A percentile compares a stretch with the other conserved stretches of the same genome.
Conservation (phyloP, 2,329 filamentous ascomycete genomes). For the Colletotrichum cuscutae region DNA sequence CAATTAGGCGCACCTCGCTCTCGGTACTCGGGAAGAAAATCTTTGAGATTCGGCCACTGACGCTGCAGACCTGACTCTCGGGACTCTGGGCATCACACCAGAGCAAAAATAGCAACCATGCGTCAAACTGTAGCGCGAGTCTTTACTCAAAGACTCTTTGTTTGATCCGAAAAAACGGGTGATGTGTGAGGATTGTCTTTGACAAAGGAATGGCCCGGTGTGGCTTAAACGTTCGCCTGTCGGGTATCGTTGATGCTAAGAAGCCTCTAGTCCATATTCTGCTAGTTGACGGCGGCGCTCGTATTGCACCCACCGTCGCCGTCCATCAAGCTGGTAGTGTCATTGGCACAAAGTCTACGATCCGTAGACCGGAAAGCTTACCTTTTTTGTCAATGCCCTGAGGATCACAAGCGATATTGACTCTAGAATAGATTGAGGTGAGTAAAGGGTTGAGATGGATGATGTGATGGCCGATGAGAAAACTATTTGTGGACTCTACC, state of each 20-base stretch:
- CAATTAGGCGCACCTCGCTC: not conserved
- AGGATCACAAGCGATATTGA: not conserved
- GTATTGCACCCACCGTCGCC: not conserved
- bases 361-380: not conserved
- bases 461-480: not conserved
- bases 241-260: not conserved
- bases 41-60: not conserved
- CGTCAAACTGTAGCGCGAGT: not conserved
- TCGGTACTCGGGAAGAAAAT: not conserved
- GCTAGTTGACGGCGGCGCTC: not conserved
- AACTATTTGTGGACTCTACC: not conserved
- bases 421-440: not conserved
- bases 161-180: not conserved
- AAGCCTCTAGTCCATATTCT: not conserved
- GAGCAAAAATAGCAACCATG: not conserved
- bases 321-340: not conserved
- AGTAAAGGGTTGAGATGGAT: not conserved
- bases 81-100: not conserved
- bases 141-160: not conserved
- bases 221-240: not conserved
- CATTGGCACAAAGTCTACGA: not conserved
- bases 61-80: not conserved
- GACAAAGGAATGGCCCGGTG: not conserved
- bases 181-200: not conserved
- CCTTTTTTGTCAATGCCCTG: not conserved